Conservation (phyloP, 2,329 filamentous ascomycete genomes). For the Blastomyces emzantsi region DNA sequence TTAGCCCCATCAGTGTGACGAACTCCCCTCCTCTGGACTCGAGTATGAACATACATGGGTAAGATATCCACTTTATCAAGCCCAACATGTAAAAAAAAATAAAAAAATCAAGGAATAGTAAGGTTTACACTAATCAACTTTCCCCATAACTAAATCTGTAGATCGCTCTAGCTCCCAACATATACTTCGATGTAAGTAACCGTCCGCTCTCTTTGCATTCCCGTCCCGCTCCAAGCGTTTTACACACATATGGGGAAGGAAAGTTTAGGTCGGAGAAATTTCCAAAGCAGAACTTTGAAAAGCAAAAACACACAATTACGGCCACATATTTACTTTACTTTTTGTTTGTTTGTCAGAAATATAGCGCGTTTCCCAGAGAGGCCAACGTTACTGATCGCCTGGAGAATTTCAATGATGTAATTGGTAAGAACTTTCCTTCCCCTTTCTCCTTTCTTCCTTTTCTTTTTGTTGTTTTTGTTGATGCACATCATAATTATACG, state of each 20-base stretch:
- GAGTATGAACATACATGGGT: slow-evolving; percentile 5
- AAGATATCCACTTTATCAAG: not conserved
- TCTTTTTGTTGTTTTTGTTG: not conserved
- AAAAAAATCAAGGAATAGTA: not conserved
- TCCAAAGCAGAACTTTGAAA: no score
- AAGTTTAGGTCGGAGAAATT: no score
- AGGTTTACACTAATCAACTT: not conserved
- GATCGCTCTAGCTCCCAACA: not conserved
- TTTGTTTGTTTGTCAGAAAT: not conserved
- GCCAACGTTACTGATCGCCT: slow-evolving; percentile 9
- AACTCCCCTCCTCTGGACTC: slow-evolving; percentile 3
- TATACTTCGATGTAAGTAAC: slow-evolving; percentile 7
- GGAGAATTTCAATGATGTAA: slow-evolving; percentile 11
- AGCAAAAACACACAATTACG: no score
- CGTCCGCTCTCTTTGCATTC: no score
- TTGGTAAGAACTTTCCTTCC: slow-evolving; percentile 10
- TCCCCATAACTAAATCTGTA: not conserved
- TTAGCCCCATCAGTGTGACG: not conserved
- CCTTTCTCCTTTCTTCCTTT: not conserved
- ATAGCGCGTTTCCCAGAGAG: not conserved
- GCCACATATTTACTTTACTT: no score
- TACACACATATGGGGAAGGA: no score
- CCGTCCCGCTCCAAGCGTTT: not conserved
- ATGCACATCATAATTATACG: not conserved
- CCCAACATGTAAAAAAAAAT: not conserved